phyloP scores from a whole-genome alignment of 2,329 filamentous ascomycete genomes.

The Scytalidium lignicola region DNA sequence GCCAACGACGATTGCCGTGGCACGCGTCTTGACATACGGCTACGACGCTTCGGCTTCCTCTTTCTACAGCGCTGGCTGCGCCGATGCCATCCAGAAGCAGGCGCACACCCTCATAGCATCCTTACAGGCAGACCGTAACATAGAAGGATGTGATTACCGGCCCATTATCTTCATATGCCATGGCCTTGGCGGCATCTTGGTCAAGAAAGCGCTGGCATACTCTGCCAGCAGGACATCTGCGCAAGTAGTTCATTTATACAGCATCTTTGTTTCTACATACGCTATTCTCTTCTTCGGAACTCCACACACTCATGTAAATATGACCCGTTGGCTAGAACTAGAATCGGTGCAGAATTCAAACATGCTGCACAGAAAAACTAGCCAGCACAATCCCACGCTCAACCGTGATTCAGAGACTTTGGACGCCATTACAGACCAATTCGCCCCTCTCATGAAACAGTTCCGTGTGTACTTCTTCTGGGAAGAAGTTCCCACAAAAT shows the following conservation, averaged over 20 bases:
- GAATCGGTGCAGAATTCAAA: background rate
- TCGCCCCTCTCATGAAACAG: conserved; percentile 13
- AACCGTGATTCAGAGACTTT: conserved; percentile 3
- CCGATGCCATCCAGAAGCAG: conserved; percentile 19
- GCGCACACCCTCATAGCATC: conserved; percentile 28
- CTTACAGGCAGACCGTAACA: conserved; percentile 26
- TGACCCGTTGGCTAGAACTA: background rate
- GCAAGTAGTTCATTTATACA: background rate
- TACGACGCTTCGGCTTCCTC: conserved; percentile 18
- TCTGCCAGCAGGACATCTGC: conserved; percentile 9
- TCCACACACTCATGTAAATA: background rate
- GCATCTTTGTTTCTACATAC: background rate
- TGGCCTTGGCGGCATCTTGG: conserved; percentile 9
- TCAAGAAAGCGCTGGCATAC: conserved; percentile 6
- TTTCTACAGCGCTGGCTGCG: conserved; percentile 8
- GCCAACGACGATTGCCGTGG: conserved; percentile 16
- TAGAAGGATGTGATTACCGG: conserved; percentile 18
- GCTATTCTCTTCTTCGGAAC: conserved; percentile 1
- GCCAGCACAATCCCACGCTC: conserved; percentile 20
- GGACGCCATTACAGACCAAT: conserved; percentile 20
- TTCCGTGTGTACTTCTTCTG: conserved; percentile 11
- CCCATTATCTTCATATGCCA: conserved; percentile 12
- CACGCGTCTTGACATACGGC: conserved; percentile 24
- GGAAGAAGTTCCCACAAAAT: conserved; percentile 5
- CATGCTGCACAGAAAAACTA: conserved; percentile 38